A percentile compares a stretch with the other conserved stretches of the same genome.
phyloP scores from a whole-genome alignment of 495 filamentous ascomycete genomes.

The Saxispiralis lemnorum region DNA sequence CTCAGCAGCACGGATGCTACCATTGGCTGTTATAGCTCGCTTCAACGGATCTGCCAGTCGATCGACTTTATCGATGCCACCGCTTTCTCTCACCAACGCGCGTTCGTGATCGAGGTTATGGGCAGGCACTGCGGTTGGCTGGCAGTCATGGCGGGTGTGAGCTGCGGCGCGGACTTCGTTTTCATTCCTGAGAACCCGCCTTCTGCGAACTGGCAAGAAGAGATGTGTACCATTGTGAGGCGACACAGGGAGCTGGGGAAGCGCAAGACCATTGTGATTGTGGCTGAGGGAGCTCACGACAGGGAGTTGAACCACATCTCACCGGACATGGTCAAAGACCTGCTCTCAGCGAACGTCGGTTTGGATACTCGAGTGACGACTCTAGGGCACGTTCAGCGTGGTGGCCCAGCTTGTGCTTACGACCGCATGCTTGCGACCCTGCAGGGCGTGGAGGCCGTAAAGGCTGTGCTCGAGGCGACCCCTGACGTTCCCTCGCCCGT shows the following conservation, averaged over 20 bases:
- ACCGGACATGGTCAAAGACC: conserved; percentile 61
- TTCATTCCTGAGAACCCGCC: conserved; percentile 95
- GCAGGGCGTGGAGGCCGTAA: conserved; percentile 91
- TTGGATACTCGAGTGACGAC: conserved; percentile 92
- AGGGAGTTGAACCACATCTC: conserved; percentile 68
- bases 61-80: conserved; percentile 96
- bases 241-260: conserved; percentile 89
- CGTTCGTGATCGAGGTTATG: conserved; percentile 98
- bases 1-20: conserved; percentile 93
- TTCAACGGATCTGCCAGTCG: conserved; percentile 79
- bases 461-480: conserved; percentile 80
- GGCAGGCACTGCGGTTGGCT: conserved; percentile 98
- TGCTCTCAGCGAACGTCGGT: conserved; percentile 60
- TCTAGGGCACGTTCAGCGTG: conserved; percentile 88
- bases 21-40: conserved; percentile 88
- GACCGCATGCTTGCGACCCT: conserved; percentile 85
- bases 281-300: conserved; percentile 90
- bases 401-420: conserved; percentile 80
- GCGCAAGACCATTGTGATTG: conserved; percentile 92
- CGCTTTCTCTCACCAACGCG: conserved; percentile 86
- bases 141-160: conserved; percentile 89
- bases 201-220: conserved; percentile 65
- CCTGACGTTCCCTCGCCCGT: conserved; percentile 83
- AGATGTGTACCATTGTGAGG: conserved; percentile 69
- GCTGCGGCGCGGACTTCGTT: conserved; percentile 88